Evolutionary conservation across 441 rosid genomes (phyloP), one percentile per base, ranked within the genome.

Genomic region (Sinapis alba): DNA sequence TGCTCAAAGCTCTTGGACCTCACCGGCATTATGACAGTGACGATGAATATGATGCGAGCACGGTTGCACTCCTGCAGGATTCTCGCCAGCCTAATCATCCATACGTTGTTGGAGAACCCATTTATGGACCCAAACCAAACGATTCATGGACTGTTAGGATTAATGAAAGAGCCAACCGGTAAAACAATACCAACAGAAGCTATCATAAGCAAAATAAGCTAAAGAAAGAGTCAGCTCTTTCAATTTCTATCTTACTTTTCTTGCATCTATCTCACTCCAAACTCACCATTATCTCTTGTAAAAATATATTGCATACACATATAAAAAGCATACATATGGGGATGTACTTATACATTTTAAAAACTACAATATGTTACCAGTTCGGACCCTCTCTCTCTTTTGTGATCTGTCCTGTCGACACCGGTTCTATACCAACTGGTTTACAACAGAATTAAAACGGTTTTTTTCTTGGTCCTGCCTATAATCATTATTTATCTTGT

Each of bases 1-100:
- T 86, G 45, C 91, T 95, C 68, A 89, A 87, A 80, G 92, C 86
- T 68, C 82, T 89, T 19, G 96, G 98, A 41, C 91, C 94, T 3
- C 86, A 85, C 81, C 86, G 53, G 28, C 76, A 74, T 78, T 90
- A 89, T 73, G 94, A 78, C 45, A 88, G 92, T 68, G 98, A 90
- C 16, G 96, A 95, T 73, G 94, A 94, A 19, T 85, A 67, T 65
- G 73, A 63, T 73, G 47, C 85, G 7, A 90, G 84, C 60, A 87
- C 80, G 53, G 90, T 75, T 80, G 88, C 94, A 20, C 87, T 94
- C 57, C 75, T 94, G 62, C 87, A 79, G 57, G 82, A 87, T 84
- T 74, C 74, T 67, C 85, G 65, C 54, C 86, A 82, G 19, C 80
- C 76, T 10, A 87, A 87, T 68, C 78, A 88, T 69, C 78, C 84